These are phyloP conservation scores for Exophiala alcalophila DNA, from an alignment of 2,329 filamentous ascomycete species.

Conservation along the genomic window DNA sequence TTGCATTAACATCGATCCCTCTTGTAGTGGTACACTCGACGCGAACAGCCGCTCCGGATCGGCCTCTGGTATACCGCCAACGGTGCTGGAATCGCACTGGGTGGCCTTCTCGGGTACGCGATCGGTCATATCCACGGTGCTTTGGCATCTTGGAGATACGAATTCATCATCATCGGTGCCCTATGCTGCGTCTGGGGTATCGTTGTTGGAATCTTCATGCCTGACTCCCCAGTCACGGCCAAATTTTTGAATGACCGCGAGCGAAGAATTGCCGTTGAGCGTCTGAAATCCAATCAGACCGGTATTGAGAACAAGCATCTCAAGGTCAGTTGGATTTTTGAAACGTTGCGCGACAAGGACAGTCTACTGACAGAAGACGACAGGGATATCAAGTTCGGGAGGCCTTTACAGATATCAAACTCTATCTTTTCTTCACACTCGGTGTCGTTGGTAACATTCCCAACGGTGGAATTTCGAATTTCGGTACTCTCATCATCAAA, in stretches of 20 bases:
- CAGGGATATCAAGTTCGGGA: constrained; percentile 53
- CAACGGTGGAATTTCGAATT: constrained; percentile 59
- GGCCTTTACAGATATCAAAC: constrained; percentile 57
- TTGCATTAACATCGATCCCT: too few relatives aligned
- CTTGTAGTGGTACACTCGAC: constrained; percentile 61
- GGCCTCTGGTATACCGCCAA: constrained; percentile 55
- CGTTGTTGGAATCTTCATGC: constrained; percentile 55
- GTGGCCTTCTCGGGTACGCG: constrained; percentile 41
- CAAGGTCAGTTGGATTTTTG: constrained; percentile 35
- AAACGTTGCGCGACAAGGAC: background rate
- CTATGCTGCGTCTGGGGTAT: constrained; percentile 61
- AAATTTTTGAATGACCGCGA: constrained; percentile 52
- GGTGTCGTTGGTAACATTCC: constrained; percentile 51
- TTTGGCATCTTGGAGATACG: constrained; percentile 63
- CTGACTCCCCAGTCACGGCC: constrained; percentile 57
- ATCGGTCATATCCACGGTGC: constrained; percentile 43
- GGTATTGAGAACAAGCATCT: constrained; percentile 57
- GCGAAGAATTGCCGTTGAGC: constrained; percentile 54
- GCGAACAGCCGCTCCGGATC: constrained; percentile 61
- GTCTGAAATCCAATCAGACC: constrained; percentile 57
- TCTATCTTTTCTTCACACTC: constrained; percentile 56
- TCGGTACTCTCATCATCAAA: constrained; percentile 57
- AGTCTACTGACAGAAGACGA: too few relatives aligned
- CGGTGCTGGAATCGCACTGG: constrained; percentile 50
- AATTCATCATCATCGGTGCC: constrained; percentile 63